A percentile compares a stretch with the other conserved stretches of the same genome.
Evolutionary conservation across 441 rosid species (phyloP).

Genomic region (Pelargonium fulgidum): DNA sequence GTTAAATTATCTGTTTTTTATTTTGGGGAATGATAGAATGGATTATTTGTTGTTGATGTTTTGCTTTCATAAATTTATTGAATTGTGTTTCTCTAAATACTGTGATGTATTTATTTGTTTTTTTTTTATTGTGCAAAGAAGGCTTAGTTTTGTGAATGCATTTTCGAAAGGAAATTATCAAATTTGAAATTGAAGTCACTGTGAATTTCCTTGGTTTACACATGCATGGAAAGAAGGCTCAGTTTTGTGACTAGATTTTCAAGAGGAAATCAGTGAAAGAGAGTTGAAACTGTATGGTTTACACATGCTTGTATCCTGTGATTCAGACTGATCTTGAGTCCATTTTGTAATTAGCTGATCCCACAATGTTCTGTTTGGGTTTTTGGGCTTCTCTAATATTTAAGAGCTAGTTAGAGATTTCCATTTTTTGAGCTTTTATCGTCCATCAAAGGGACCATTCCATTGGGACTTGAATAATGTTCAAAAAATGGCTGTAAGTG

Average conservation of each 20-base stretch:
- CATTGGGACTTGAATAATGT: neutral
- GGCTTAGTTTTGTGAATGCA: neutral
- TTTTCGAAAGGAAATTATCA: neutral
- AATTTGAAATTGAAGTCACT: neutral
- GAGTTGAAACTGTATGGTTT: neutral
- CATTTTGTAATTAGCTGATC: neutral
- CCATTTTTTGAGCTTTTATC: neutral
- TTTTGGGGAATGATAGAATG: neutral
- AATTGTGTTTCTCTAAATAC: neutral
- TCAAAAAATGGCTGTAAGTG: neutral
- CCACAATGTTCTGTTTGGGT: no score
- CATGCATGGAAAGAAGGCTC: neutral
- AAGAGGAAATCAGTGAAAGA: no score
- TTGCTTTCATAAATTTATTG: neutral
- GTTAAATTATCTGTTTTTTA: neutral
- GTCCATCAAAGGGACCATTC: neutral
- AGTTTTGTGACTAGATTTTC: no score
- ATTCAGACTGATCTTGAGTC: neutral
- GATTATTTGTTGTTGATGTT: neutral
- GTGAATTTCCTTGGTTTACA: neutral
- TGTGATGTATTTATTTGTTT: neutral
- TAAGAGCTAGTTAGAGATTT: neutral
- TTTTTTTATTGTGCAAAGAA: neutral
- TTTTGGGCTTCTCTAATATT: neutral
- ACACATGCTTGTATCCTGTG: neutral